Conservation (phyloP, 2,329 filamentous ascomycete species). For the Scedosporium dehoogii region DNA sequence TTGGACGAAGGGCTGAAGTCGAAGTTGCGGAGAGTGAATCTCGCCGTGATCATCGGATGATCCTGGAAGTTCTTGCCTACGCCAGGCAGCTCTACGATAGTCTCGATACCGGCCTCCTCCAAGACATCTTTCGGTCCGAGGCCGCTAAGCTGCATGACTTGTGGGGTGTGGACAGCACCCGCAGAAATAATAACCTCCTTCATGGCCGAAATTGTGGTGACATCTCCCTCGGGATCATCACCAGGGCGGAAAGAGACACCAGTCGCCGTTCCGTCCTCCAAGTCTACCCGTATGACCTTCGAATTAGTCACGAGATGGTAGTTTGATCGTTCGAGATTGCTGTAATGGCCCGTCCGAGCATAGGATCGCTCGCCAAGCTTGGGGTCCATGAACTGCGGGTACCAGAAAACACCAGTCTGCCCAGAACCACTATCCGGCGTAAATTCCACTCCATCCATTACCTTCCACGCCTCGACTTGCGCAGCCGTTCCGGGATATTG, state of each 20-base stretch:
- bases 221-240: constrained; percentile 2
- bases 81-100: constrained; percentile 40
- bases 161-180: constrained; percentile 40
- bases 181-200: constrained; percentile 40
- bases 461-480: constrained; percentile 24
- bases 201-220: constrained; percentile 17
- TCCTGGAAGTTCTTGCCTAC: constrained; percentile 52
- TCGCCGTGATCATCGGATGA: constrained; percentile 19
- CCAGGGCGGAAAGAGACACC: constrained; percentile 16
- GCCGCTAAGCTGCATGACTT: constrained; percentile 41
- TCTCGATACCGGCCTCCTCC: constrained; percentile 29
- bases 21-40: constrained; percentile 13
- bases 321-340: constrained; percentile 14
- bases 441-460: constrained; percentile 28
- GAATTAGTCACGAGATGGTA: constrained; percentile 16
- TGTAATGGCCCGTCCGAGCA: constrained; percentile 24
- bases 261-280: constrained; percentile 15
- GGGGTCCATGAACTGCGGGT: constrained; percentile 30
- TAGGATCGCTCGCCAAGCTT: constrained; percentile 24
- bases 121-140: constrained; percentile 34
- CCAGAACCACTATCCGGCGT: constrained; percentile 28
- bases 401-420: constrained; percentile 29
- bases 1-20: constrained; percentile 9
- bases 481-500: constrained; percentile 23
- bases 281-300: constrained; percentile 14